Conservation (phyloP, 2,329 filamentous ascomycete genomes). For the Alternaria angustiovoidea region DNA sequence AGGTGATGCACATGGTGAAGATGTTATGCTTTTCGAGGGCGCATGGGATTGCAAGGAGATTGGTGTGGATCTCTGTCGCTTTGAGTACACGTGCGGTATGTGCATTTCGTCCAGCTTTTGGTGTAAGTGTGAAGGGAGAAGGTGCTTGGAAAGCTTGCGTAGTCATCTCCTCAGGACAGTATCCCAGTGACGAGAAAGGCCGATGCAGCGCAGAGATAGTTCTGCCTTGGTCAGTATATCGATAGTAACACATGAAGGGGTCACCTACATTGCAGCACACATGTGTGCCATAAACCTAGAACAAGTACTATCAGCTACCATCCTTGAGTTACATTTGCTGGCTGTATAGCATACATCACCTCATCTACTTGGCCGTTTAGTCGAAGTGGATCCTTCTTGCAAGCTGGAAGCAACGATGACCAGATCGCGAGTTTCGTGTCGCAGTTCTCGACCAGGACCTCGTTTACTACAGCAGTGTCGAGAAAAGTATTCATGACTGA, state of each 20-base stretch:
- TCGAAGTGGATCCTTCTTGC: slow-evolving; percentile 74
- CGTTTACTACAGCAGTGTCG: slow-evolving; percentile 29
- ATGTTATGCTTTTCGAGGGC: slow-evolving; percentile 73
- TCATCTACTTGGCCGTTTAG: slow-evolving; percentile 78
- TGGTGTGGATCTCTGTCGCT: slow-evolving; percentile 78
- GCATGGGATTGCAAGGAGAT: slow-evolving; percentile 76
- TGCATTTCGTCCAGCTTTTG: slow-evolving; percentile 51
- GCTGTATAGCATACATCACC: slow-evolving; percentile 64
- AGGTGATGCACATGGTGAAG: slow-evolving; percentile 41
- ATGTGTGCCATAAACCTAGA: slow-evolving; percentile 78
- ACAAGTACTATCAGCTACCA: not conserved
- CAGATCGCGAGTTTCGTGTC: slow-evolving; percentile 73
- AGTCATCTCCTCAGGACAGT: slow-evolving; percentile 39
- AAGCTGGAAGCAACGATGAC: slow-evolving; percentile 76
- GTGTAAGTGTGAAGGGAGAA: slow-evolving; percentile 57
- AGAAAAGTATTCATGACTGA: slow-evolving; percentile 59
- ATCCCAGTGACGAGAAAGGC: slow-evolving; percentile 47
- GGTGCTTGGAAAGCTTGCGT: slow-evolving; percentile 69
- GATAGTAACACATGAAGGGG: not conserved
- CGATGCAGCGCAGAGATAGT: slow-evolving; percentile 51
- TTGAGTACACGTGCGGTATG: slow-evolving; percentile 82
- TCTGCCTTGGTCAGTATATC: slow-evolving; percentile 21
- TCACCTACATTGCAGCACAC: slow-evolving; percentile 63
- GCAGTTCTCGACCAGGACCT: slow-evolving; percentile 71
- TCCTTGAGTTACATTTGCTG: not conserved